Evolutionary conservation across 2,329 filamentous ascomycete genomes (phyloP), one percentile per base, ranked within the genome.

Genomic region (Penicillium sp.): DNA sequence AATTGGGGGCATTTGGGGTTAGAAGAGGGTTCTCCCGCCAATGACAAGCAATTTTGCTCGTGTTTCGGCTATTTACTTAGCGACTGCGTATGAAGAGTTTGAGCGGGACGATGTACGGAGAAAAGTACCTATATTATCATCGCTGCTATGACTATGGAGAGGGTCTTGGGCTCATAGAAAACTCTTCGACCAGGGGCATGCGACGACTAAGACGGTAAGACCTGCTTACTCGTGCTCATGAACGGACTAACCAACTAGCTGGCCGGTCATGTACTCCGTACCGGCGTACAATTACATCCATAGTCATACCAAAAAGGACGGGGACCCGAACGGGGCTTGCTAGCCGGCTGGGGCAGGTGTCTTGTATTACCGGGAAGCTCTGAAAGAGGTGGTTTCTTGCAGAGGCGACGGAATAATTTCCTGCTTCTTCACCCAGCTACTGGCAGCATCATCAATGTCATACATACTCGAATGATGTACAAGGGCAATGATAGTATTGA

Each of bases 51-150:
- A 2, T 20, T 20, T 43, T 52, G 54, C 22, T 47, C 12, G n/a
- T 43, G 54, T 55, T 62, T 62, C 60, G 56, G 47, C 57, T 60
- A 58, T 52, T 28, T 39, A 14, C 12, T 39, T 39, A 22, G 37
- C 20, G 49, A 47, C 42, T 28, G 22, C 8, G 14, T 15, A 15
- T 25, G 35, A 34, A 51, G 17, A 39, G 5, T 28, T 20, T 2
- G 2, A 17, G 45, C 25, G 31, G 45, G 45, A 35, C 11, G 15
- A 45, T 17, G 15, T 7, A 20, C 20, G 20, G 20, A 20, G 20
- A 20, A 17, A 15, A n/a, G 12, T 31, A 15, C 12, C 28, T 25
- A 11, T n/a, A 10, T 41, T 28, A 15, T 39, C 34, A 10, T 41
- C 43, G 22, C 10, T 47, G 25, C n/a, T 0, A 2, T 45, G 2